Evolutionary conservation across 306 rosid species (phyloP).

Genomic region (Castanopsis chinensis): DNA sequence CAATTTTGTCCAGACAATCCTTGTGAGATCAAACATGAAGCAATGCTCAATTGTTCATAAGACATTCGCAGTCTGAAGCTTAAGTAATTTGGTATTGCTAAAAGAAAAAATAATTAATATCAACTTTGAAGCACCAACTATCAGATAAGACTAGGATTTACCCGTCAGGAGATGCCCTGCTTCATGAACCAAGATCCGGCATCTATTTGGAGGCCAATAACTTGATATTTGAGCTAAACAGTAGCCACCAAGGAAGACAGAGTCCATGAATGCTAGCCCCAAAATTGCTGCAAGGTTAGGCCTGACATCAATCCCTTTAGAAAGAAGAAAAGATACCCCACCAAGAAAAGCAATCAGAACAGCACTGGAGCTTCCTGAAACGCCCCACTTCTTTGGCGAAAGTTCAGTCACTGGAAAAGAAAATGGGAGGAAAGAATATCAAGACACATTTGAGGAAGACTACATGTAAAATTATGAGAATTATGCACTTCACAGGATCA

Average conservation of each 20-base stretch:
- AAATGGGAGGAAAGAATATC: slow-evolving; percentile 30
- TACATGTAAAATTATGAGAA: neutral
- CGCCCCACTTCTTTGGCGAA: slow-evolving; percentile 97
- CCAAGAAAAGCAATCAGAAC: slow-evolving; percentile 67
- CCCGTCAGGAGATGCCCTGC: too few species aligned
- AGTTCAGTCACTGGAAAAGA: slow-evolving; percentile 64
- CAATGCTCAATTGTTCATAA: too few species aligned
- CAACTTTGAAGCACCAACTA: too few species aligned
- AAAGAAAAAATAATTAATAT: too few species aligned
- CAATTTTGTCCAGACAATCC: too few species aligned
- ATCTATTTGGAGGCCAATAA: too few species aligned
- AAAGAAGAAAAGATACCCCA: slow-evolving; percentile 70
- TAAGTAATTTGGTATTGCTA: too few species aligned
- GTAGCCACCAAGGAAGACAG: slow-evolving; percentile 81
- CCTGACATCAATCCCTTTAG: slow-evolving; percentile 80
- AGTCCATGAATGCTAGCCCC: slow-evolving; percentile 76
- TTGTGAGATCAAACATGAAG: too few species aligned
- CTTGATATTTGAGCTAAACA: slow-evolving; percentile 92
- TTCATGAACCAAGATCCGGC: too few species aligned
- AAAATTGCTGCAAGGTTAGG: slow-evolving; percentile 73
- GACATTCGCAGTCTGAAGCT: too few species aligned
- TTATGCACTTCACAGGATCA: neutral
- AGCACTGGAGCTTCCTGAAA: slow-evolving; percentile 63
- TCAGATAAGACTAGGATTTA: too few species aligned
- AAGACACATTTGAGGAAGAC: neutral